Evolutionary conservation across 2,329 filamentous ascomycete genomes (phyloP).

Genomic region (Cladosporium cucumerinum): DNA sequence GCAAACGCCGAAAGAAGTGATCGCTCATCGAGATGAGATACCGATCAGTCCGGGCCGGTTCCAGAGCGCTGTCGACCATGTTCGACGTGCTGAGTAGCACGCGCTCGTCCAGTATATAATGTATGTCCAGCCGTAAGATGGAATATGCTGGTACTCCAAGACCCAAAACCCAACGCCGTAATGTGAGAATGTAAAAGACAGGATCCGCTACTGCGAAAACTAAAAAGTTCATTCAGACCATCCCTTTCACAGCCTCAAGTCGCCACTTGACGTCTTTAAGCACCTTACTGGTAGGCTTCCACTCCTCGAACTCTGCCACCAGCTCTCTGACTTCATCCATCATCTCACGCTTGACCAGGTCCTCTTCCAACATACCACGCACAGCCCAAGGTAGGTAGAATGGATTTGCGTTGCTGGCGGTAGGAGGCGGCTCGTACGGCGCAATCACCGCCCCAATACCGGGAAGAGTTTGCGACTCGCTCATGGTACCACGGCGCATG

Average conservation of each 20-base stretch:
- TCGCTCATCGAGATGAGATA: not conserved
- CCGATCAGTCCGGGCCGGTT: not conserved
- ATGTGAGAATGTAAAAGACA: not conserved
- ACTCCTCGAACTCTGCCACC: constrained; percentile 85
- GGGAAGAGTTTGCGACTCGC: constrained; percentile 21
- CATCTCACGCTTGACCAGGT: constrained; percentile 71
- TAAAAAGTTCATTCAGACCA: constrained; percentile 49
- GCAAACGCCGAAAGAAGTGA: not conserved
- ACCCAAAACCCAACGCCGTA: not conserved
- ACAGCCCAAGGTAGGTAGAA: constrained; percentile 95
- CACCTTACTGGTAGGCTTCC: constrained; percentile 86
- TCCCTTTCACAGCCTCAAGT: constrained; percentile 85
- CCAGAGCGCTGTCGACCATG: not conserved
- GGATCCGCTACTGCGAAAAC: not conserved
- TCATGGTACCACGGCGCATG: constrained; percentile 33
- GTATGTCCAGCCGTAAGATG: not conserved
- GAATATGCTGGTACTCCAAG: not conserved
- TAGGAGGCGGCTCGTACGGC: constrained; percentile 41
- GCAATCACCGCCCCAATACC: constrained; percentile 34
- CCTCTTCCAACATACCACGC: constrained; percentile 87
- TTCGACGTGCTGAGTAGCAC: not conserved
- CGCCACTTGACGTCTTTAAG: constrained; percentile 95
- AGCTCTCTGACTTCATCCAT: constrained; percentile 70
- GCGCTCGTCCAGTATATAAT: not conserved
- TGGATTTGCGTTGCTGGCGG: constrained; percentile 62